Conservation (phyloP, 148 eudicot genomes). For the Rhododendron ovatum region DNA sequence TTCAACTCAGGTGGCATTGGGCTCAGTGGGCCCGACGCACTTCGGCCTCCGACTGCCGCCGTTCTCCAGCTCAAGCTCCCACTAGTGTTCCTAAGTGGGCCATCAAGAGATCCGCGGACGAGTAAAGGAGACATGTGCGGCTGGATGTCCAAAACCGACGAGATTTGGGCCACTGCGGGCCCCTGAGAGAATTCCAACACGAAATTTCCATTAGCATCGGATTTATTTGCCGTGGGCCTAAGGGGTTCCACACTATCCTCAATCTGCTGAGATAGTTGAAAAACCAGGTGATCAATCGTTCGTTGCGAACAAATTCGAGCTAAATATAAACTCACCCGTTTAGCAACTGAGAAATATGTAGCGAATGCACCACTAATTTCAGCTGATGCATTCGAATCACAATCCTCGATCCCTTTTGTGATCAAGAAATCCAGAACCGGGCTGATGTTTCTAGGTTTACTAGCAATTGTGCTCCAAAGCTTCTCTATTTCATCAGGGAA, state of each 20-base stretch:
- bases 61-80: slow-evolving; percentile 98
- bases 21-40: slow-evolving; percentile 93
- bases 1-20: slow-evolving; percentile 94
- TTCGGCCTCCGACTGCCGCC: slow-evolving; percentile 77
- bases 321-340: slow-evolving; percentile 89
- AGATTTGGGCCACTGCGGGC: slow-evolving; percentile 60
- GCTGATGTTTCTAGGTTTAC: slow-evolving; percentile 89
- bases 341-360: slow-evolving; percentile 94
- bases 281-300: slow-evolving; percentile 94
- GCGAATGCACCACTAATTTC: slow-evolving; percentile 99
- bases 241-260: slow-evolving; percentile 86
- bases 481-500: slow-evolving; percentile 99
- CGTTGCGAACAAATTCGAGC: slow-evolving; percentile 97
- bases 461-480: slow-evolving; percentile 99
- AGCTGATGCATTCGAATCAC: slow-evolving; percentile 97
- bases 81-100: slow-evolving; percentile 77
- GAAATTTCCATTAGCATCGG: slow-evolving; percentile 52
- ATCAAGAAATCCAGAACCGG: slow-evolving; percentile 95
- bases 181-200: slow-evolving; percentile 92
- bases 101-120: slow-evolving; percentile 95
- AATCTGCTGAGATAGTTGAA: slow-evolving; percentile 84
- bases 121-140: slow-evolving; percentile 99
- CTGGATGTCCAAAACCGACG: slow-evolving; percentile 71
- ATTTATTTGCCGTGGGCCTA: slow-evolving; percentile 57
- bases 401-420: slow-evolving; percentile 97